These are phyloP conservation scores for Daldinia caldariorum DNA, from an alignment of 495 filamentous ascomycete genomes.

Conservation along the genomic window DNA sequence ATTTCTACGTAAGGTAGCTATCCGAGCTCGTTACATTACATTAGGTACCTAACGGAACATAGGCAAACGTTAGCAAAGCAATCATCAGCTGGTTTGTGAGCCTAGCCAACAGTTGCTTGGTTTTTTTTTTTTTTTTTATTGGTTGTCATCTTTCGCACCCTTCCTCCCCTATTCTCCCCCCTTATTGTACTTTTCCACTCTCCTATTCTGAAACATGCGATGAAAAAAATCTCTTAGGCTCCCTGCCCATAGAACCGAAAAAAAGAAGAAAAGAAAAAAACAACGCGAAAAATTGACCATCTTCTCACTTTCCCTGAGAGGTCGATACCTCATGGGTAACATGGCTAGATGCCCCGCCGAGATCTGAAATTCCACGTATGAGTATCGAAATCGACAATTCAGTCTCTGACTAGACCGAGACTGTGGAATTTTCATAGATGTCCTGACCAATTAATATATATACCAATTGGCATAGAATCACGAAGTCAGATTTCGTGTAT, in stretches of 20 bases:
- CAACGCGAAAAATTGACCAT: not conserved
- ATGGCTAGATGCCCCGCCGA: not conserved
- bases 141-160: not conserved
- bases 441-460: not conserved
- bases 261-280: constrained; percentile 9
- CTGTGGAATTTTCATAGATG: no score
- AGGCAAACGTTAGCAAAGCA: not conserved
- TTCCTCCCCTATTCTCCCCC: no score
- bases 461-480: constrained; percentile 1
- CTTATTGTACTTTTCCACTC: not conserved
- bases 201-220: constrained; percentile 8
- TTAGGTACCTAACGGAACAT: no score
- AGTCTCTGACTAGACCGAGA: not conserved
- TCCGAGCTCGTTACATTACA: not conserved
- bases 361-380: not conserved
- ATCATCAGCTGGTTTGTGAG: no score
- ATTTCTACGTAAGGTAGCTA: not conserved
- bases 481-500: not conserved
- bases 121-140: no score
- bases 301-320: not conserved
- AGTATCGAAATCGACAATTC: not conserved
- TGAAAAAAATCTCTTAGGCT: not conserved
- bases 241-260: not conserved
- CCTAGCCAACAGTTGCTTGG: no score
- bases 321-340: not conserved